Conservation (phyloP, 2,329 filamentous ascomycete genomes). For the Rhexocercosporidium sp. region DNA sequence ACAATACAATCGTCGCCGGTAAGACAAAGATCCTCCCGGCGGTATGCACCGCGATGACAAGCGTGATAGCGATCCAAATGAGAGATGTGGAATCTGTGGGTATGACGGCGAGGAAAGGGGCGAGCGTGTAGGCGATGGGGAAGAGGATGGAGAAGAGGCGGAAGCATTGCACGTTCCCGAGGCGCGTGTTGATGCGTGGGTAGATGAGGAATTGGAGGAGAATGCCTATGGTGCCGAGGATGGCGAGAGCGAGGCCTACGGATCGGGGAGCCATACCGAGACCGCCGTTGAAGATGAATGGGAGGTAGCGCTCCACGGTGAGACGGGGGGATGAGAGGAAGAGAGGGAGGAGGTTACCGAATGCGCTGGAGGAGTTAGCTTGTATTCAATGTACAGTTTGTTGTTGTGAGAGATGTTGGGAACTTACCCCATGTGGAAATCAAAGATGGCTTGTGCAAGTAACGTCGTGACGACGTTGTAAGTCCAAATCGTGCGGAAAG, state of each 20-base stretch:
- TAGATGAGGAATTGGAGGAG: slow-evolving; percentile 12
- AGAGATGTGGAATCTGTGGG: neutral
- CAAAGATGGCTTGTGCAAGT: slow-evolving; percentile 4
- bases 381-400: neutral
- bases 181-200: slow-evolving; percentile 11
- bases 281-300: slow-evolving; percentile 13
- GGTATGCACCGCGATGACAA: neutral
- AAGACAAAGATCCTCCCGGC: slow-evolving; percentile 1
- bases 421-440: slow-evolving; percentile 14
- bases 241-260: slow-evolving; percentile 13
- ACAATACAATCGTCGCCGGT: slow-evolving; percentile 3
- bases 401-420: neutral
- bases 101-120: slow-evolving; percentile 6
- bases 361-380: neutral
- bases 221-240: slow-evolving; percentile 9
- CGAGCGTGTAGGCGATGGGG: slow-evolving; percentile 5
- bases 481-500: slow-evolving; percentile 8
- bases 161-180: slow-evolving; percentile 11
- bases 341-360: slow-evolving; percentile 8
- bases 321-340: slow-evolving; percentile 6
- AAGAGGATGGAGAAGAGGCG: slow-evolving; percentile 8
- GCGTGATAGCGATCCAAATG: neutral
- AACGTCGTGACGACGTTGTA: slow-evolving; percentile 7
- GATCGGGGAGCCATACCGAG: slow-evolving; percentile 4
- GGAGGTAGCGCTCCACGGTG: neutral